Conservation (phyloP, 805 yeast species). For the Lipomyces spencermartinsiae region DNA sequence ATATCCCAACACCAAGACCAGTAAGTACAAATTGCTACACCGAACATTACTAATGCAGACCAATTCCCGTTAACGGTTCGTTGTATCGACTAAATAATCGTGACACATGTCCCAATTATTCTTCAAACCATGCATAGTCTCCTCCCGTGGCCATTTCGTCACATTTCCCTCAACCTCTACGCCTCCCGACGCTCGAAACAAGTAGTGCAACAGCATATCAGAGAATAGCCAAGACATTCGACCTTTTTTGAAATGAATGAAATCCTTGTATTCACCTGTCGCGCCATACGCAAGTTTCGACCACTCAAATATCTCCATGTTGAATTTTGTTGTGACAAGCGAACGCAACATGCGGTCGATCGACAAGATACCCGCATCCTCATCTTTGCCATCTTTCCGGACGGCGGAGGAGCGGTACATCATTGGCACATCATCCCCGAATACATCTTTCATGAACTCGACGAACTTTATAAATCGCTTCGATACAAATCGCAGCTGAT, state of each 20-base stretch:
- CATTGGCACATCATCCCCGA: conserved; percentile 29
- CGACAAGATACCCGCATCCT: conserved; percentile 11
- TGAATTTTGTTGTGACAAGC: conserved; percentile 13
- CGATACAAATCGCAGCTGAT: conserved; percentile 16
- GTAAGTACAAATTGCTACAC: background rate
- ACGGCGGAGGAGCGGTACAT: conserved; percentile 19
- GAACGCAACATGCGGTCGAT: conserved; percentile 29
- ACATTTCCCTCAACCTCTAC: conserved; percentile 23
- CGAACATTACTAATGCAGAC: background rate
- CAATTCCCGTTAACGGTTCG: conserved; percentile 10
- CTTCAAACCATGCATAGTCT: conserved; percentile 9
- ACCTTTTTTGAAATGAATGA: conserved; percentile 16
- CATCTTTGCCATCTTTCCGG: conserved; percentile 14
- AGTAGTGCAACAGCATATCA: conserved; percentile 31
- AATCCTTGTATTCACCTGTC: conserved; percentile 12
- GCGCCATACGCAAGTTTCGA: conserved; percentile 18
- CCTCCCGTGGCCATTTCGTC: conserved; percentile 18
- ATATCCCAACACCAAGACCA: background rate
- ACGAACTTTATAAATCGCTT: conserved; percentile 21
- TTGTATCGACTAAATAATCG: conserved; percentile 4
- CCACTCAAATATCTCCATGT: conserved; percentile 28
- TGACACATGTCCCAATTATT: conserved; percentile 24
- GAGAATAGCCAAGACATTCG: conserved; percentile 22
- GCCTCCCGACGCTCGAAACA: conserved; percentile 34
- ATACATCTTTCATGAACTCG: conserved; percentile 12